Evolutionary conservation across 352 stramenopile genomes (phyloP), one percentile per base, ranked within the genome.

Genomic region (Phytophthora uliginosa): DNA sequence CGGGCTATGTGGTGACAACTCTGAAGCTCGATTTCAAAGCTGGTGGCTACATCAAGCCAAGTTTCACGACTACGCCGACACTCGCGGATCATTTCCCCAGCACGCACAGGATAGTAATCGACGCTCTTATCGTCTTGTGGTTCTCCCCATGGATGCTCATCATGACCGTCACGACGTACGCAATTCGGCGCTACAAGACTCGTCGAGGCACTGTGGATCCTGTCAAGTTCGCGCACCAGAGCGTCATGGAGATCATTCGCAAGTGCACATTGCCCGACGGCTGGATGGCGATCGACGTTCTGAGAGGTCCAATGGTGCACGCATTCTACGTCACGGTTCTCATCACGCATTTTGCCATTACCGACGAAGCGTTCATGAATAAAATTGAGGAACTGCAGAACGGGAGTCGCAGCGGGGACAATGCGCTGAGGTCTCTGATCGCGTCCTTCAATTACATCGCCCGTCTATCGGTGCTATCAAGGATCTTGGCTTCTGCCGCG

Each of bases 301-400:
- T 56, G 13, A 20, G 50, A 33, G 50, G 50, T 0, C 50, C 50
- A 12, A 36, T 56, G 15, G 50, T 56, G 12, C 50, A 56, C 50
- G 50, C 50, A 1, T 56, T 56, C n/a, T 56, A 56, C 50, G 26
- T 56, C 3, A 56, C 50, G 50, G 84, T 79, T 65, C 38, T 71
- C 20, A 48, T 72, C 7, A 79, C 84, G 13, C 69, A 87, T 8
- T 26, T 18, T 20, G 64, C 66, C 9, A 83, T 81, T 51, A 70
- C 73, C 13, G 59, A 63, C 2, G 7, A 15, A 13, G 38, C 52
- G 7, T 89, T 85, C 57, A 79, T 75, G 7, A 62, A 78, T 40
- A 85, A 81, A 63, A 53, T 90, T 20, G 54, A 28, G 61, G 66
- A 31, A 60, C 61, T 31, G 65, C 84, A 22, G 48, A 70, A 66